Evolutionary conservation across 139 green algal genomes (phyloP), one percentile per base, ranked within the genome.

Genomic region (Chlamydomonas applanata): DNA sequence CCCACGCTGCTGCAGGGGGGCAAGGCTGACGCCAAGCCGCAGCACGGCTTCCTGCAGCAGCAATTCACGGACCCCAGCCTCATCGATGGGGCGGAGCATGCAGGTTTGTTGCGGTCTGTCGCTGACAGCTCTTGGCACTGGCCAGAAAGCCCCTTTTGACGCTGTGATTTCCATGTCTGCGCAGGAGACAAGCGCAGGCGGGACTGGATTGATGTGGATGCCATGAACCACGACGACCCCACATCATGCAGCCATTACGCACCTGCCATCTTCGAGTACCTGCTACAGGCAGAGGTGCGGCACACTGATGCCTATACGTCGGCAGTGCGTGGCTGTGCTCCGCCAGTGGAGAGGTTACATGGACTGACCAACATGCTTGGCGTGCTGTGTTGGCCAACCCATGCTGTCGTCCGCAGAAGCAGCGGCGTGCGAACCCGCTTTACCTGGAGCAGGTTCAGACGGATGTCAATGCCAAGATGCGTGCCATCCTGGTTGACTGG

Each of bases 401-500:
- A n/a, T n/a, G n/a, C n/a, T n/a, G n/a, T n/a, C n/a, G 2, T n/a
- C 22, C 71, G 82, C 89, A 96, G 91, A 68, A 73, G n/a, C 62
- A 74, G 61, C 73, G 82, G 19, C 80, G 89, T 14, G 87, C 93
- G 17, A 86, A 79, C 68, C 72, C 85, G 1, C 61, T 79, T 20
- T 97, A 97, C 82, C 86, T 96, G 74, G 81, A 90, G 29, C 45
- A 63, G 0, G 69, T 92, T n/a, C 94, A 98, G 81, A 77, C 53
- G 0, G 94, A 99, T 70, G 93, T 98, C 59, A 97, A 92, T 54
- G 62, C 86, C 11, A 87, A 88, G 44, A 98, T 98, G 95, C 90
- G 95, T 34, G 78, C 79, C 53, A 98, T 99, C 75, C 79, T 99
- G 22, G 89, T 98, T 4, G 95, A 99, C 83, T 99, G 95, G 95